Conservation (phyloP, 2,329 filamentous ascomycete genomes). For the Microthyrium microscopicum region DNA sequence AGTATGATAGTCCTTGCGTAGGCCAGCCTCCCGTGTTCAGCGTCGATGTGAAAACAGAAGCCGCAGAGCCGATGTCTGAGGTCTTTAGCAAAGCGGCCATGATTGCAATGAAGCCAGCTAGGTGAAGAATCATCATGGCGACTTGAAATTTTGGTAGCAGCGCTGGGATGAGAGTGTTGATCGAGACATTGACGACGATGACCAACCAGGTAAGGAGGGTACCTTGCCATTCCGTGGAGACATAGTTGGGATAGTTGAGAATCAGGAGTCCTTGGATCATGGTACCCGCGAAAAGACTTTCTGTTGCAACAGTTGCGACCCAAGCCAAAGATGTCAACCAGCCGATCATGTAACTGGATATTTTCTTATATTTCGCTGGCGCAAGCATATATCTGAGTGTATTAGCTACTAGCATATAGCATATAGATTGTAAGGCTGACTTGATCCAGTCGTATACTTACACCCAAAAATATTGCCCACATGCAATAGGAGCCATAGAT, state of each 20-base stretch:
- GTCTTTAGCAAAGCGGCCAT: slow-evolving; percentile 16
- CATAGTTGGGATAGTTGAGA: slow-evolving; percentile 14
- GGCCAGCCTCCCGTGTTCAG: slow-evolving; percentile 14
- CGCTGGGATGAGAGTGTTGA: slow-evolving; percentile 12
- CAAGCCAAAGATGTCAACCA: slow-evolving; percentile 8
- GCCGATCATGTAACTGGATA: slow-evolving; percentile 7
- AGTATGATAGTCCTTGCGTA: slow-evolving; percentile 12
- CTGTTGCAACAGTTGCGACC: slow-evolving; percentile 8
- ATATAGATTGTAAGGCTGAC: neutral
- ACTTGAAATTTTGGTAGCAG: slow-evolving; percentile 9
- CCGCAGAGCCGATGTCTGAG: slow-evolving; percentile 4
- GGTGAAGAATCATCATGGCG: slow-evolving; percentile 13
- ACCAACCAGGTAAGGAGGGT: slow-evolving; percentile 16
- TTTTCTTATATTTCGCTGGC: slow-evolving; percentile 15
- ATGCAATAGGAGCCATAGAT: slow-evolving; percentile 18
- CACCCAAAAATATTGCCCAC: slow-evolving; percentile 14
- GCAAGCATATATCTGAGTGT: slow-evolving; percentile 18
- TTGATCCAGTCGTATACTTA: too few species aligned
- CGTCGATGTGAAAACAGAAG: slow-evolving; percentile 14
- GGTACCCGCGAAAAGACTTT: slow-evolving; percentile 6
- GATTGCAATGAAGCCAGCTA: slow-evolving; percentile 16
- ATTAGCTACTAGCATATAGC: slow-evolving; percentile 12
- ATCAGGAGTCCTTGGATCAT: slow-evolving; percentile 7
- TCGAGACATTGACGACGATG: slow-evolving; percentile 13
- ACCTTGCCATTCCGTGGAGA: slow-evolving; percentile 14